Conservation (phyloP, 2,329 filamentous ascomycete species). For the Dothidotthia symphoricarpi region DNA sequence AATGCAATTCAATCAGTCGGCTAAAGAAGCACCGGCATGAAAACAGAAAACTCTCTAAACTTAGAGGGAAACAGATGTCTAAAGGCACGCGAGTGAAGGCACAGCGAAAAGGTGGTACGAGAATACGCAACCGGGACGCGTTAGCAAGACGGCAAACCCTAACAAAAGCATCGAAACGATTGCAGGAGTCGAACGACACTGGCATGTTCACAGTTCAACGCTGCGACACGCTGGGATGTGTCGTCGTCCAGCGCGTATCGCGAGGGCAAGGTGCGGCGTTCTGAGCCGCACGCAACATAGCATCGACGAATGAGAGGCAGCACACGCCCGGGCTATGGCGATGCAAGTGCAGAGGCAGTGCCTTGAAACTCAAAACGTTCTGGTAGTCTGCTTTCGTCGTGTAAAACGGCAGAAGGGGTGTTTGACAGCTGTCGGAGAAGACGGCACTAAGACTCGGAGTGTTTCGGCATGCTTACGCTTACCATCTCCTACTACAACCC, state of each 20-base stretch:
- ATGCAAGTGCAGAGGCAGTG: constrained; percentile 9
- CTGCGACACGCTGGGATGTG: constrained; percentile 33
- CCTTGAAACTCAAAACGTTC: constrained; percentile 33
- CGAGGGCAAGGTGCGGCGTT: constrained; percentile 27
- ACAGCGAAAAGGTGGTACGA: too few species aligned
- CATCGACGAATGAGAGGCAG: constrained; percentile 25
- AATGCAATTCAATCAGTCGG: constrained; percentile 31
- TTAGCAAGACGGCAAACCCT: constrained; percentile 27
- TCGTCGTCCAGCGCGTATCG: constrained; percentile 30
- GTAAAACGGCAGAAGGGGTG: constrained; percentile 18
- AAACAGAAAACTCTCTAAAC: constrained; percentile 30
- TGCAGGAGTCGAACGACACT: constrained; percentile 39
- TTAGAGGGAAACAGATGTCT: constrained; percentile 40
- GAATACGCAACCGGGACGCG: too few species aligned
- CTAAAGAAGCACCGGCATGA: constrained; percentile 43
- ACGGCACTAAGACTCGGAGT: constrained; percentile 13
- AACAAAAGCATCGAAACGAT: constrained; percentile 32
- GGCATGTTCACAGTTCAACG: constrained; percentile 22
- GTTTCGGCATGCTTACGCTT: too few species aligned
- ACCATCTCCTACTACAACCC: constrained; percentile 1
- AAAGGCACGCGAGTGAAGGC: constrained; percentile 36
- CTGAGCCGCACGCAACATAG: constrained; percentile 14
- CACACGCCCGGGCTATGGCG: constrained; percentile 14
- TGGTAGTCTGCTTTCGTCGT: constrained; percentile 23
- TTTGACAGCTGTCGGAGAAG: constrained; percentile 33